Evolutionary conservation across 495 filamentous ascomycete genomes (phyloP), one percentile per base, ranked within the genome.

Genomic region (Neurospora hispaniola): DNA sequence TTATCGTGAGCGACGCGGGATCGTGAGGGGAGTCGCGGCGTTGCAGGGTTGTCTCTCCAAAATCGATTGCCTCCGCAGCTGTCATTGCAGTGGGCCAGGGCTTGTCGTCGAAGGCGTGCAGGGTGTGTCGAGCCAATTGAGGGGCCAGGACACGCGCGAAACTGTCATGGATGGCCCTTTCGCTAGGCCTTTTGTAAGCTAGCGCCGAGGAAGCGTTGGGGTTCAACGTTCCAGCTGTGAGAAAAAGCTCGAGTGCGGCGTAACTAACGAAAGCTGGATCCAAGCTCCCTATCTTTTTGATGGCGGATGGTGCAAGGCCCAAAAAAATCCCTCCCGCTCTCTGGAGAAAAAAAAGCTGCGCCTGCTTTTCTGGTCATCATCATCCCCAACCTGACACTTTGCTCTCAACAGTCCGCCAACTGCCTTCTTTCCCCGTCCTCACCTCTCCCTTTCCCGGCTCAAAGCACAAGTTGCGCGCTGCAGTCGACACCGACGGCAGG

Each of bases 281-380:
- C 76, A 76, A 77, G 78, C 76, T 77, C 75, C 71, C 73, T 69
- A 59, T 73, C 70, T 72, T 69, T 69, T 66, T 66, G 54, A 66
- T 35, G 54, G 54, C 54, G 54, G 54, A 66, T 66, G 54, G 54
- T 66, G 54, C 54, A 66, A 66, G 54, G 54, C 54, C 54, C 54
- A 75, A 81, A 81, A 81, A 81, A 79, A 79, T 80, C 78, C 78
- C 79, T 79, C 78, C 70, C 68, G 73, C 35, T 69, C 71, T 70
- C 66, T 72, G 75, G 70, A 75, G 71, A 44, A 75, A 72, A 44
- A 70, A 62, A 70, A 62, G 54, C 54, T 62, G 54, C 23, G 23
- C 23, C 31, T 62, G 71, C 66, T 69, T 74, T 75, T 46, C 69
- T 40, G 31, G 41, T 72, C 66, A 66, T 66, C 69, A 71, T 27